phyloP scores from a whole-genome alignment of 768 basidiomycete species.

The Lactarius indigo region DNA sequence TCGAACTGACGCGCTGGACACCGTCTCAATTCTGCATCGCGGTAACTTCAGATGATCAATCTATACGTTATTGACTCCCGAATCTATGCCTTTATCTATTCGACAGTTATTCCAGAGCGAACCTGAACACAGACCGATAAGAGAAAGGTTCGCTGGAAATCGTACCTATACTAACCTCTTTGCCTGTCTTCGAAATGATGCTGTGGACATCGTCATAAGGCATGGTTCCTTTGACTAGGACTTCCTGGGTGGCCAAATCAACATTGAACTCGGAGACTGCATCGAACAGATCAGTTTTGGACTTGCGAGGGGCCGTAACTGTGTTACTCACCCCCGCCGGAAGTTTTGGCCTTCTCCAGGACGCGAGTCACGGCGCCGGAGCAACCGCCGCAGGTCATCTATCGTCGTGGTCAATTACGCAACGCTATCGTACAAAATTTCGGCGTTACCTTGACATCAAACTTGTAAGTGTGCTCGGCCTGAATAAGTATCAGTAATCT shows the following conservation, averaged over 20 bases:
- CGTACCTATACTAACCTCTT: constrained; percentile 54
- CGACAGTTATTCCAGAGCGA: constrained; percentile 13
- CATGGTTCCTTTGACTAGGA: constrained; percentile 58
- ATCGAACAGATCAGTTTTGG: constrained; percentile 27
- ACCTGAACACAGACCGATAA: constrained; percentile 8
- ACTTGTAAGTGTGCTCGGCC: constrained; percentile 56
- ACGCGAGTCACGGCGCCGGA: constrained; percentile 78
- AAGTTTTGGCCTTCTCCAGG: constrained; percentile 46
- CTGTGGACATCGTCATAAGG: constrained; percentile 62
- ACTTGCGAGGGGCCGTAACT: not conserved
- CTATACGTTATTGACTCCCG: not conserved
- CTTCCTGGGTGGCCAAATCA: constrained; percentile 65
- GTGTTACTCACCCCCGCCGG: not conserved
- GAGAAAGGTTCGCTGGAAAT: not conserved
- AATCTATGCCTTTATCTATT: constrained; percentile 8
- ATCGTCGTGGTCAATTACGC: not conserved
- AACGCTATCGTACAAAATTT: not conserved
- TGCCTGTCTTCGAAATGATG: constrained; percentile 89
- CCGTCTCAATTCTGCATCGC: not conserved
- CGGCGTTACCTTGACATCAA: constrained; percentile 70
- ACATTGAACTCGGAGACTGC: constrained; percentile 56
- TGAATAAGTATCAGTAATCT: constrained; percentile 5
- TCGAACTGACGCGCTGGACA: not conserved
- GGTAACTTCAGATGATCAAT: constrained; percentile 11
- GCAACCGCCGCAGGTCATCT: constrained; percentile 90